Conservation (phyloP, 116 monocot genomes). For the Cymodocea nodosa region DNA sequence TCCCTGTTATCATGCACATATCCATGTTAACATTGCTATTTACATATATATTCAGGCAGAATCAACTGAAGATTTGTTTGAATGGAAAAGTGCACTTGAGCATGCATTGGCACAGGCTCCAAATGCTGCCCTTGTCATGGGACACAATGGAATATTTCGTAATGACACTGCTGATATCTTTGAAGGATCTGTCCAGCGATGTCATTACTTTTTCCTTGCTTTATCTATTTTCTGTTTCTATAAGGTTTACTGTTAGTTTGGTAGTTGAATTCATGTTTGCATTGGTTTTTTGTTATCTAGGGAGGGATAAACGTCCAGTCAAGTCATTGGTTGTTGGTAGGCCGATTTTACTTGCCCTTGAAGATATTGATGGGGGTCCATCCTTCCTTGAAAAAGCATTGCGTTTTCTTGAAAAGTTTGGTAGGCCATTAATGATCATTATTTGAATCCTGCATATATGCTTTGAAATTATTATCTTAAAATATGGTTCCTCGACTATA, state of each 20-base stretch:
- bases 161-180: slow-evolving; percentile 78
- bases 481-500: no score
- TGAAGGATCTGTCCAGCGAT: slow-evolving; percentile 80
- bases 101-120: slow-evolving; percentile 94
- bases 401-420: slow-evolving; percentile 80
- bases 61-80: slow-evolving; percentile 89
- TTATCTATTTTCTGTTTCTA: not conserved
- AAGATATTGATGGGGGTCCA: slow-evolving; percentile 97
- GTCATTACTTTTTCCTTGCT: slow-evolving; percentile 15
- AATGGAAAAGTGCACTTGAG: slow-evolving; percentile 97
- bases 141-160: slow-evolving; percentile 99
- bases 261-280: not conserved
- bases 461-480: no score
- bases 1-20: not conserved
- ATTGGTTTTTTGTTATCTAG: slow-evolving; percentile 19
- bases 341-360: slow-evolving; percentile 96
- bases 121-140: slow-evolving; percentile 99
- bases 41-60: slow-evolving; percentile 48
- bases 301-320: slow-evolving; percentile 88
- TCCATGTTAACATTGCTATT: not conserved
- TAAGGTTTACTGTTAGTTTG: not conserved
- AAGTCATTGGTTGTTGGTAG: slow-evolving; percentile 96
- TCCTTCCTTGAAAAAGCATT: slow-evolving; percentile 94
- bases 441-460: no score
- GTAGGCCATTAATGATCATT: slow-evolving; percentile 20